A percentile compares a stretch with the other conserved stretches of the same genome.
phyloP scores from a whole-genome alignment of 371 early-diverging fungal genomes.

The Catenaria anguillulae region DNA sequence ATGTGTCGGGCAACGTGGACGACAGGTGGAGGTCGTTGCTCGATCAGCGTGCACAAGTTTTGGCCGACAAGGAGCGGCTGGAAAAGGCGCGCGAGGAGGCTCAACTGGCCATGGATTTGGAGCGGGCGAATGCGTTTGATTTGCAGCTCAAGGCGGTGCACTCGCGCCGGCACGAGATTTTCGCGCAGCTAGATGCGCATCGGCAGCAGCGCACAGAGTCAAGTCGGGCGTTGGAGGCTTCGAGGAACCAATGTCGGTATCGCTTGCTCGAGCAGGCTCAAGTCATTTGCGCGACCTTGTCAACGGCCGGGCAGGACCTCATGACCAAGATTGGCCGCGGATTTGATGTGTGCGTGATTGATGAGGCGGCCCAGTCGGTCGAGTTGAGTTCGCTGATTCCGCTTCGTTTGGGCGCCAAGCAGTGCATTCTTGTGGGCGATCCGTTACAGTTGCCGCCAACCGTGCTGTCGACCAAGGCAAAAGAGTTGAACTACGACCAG shows the following conservation, averaged over 20 bases:
- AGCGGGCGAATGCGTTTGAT: constrained; percentile 6
- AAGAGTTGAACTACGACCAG: constrained; percentile 65
- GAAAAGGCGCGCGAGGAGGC: neutral
- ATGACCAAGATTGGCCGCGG: constrained; percentile 39
- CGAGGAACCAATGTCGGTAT: constrained; percentile 38
- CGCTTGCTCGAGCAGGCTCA: constrained; percentile 54
- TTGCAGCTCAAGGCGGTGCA: constrained; percentile 13
- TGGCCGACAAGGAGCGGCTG: neutral
- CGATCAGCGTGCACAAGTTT: neutral
- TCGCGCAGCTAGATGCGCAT: constrained; percentile 27
- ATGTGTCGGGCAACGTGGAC: neutral
- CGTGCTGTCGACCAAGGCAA: constrained; percentile 58
- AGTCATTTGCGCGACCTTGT: constrained; percentile 66
- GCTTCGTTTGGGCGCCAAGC: constrained; percentile 60
- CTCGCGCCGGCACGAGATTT: constrained; percentile 19
- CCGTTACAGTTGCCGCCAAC: constrained; percentile 95
- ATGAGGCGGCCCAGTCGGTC: constrained; percentile 95
- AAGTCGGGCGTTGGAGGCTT: constrained; percentile 29
- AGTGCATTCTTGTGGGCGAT: constrained; percentile 92
- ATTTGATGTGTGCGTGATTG: constrained; percentile 79
- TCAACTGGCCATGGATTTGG: neutral
- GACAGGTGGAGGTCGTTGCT: neutral
- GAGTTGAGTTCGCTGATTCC: constrained; percentile 87
- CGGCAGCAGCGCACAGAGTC: constrained; percentile 27
- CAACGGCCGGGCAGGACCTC: constrained; percentile 75